These are phyloP conservation scores for Thalassiosira profunda DNA, from an alignment of 108 stramenopile species.

Conservation along the genomic window DNA sequence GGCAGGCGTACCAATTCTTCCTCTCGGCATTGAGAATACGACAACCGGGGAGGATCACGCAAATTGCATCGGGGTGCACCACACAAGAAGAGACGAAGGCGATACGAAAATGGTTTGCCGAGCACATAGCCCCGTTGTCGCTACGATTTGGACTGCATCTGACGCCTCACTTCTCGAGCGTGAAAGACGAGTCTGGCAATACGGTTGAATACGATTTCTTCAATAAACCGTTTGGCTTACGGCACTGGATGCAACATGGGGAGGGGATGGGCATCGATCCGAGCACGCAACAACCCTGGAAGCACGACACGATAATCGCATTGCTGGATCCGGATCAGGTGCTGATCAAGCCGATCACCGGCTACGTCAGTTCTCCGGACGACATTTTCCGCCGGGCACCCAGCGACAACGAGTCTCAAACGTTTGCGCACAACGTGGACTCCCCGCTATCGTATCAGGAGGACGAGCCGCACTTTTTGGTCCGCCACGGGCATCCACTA, in stretches of 20 bases:
- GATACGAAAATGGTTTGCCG: constrained; percentile 26
- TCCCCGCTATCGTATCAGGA: background rate
- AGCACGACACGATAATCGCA: constrained; percentile 60
- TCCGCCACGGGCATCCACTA: constrained; percentile 81
- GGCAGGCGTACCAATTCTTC: constrained; percentile 89
- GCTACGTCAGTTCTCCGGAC: constrained; percentile 53
- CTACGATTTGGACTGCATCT: constrained; percentile 59
- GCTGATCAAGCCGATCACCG: constrained; percentile 63
- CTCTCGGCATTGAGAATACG: constrained; percentile 58
- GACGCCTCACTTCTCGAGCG: constrained; percentile 54
- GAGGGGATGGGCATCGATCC: constrained; percentile 44
- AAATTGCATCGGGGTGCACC: constrained; percentile 76
- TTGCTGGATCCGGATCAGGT: constrained; percentile 80
- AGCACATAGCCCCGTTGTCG: constrained; percentile 45
- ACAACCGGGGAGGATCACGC: constrained; percentile 83
- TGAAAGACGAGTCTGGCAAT: constrained; percentile 31
- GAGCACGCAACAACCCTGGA: constrained; percentile 23
- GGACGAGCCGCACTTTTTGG: constrained; percentile 6
- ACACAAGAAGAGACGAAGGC: constrained; percentile 18
- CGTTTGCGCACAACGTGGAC: constrained; percentile 1
- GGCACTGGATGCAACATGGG: constrained; percentile 72
- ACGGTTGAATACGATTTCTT: constrained; percentile 71
- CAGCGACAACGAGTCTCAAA: constrained; percentile 7
- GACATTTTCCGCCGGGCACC: constrained; percentile 20
- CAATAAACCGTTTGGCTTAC: constrained; percentile 89